Base-by-base conservation (phyloP, 164 flowering plant genomes). In the Macadamia integrifolia region DNA sequence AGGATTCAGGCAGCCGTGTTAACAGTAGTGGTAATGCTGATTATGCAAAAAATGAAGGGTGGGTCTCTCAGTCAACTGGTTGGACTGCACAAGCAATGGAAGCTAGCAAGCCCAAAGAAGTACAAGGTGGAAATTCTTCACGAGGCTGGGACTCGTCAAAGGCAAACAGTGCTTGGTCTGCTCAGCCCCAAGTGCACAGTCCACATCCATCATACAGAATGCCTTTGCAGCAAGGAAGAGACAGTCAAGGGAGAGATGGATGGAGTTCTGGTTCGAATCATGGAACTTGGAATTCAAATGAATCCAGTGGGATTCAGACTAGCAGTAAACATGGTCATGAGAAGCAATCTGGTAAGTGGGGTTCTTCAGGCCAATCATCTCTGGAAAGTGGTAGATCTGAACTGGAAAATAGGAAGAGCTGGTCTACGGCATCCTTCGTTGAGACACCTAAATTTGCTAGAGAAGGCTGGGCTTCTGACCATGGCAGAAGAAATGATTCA, bases 381-480 rank as follows among this genome's bases (percentile, higher is more conserved):
- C 4, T 80, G 80, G 83, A 58, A 56, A 64, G 58, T 61, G 17
- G 64, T 50, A 66, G 72, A 15, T 71, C 60, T 62, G 78, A 74
- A 10, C 40, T 2, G 5, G 40, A 35, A 35, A 35, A 35, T 35
- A 35, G 40, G 3, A 35, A 35, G 40, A 58, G 48, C 66, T 40
- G 49, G 52, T 15, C 62, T 53, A 44, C 67, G 65, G 66, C 85
- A 9, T 42, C 72, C 13, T 68, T 81, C 1, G 78, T 81, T 53
- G 85, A 77, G 68, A 57, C 65, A 40, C 69, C 80, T 1, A 81
- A 71, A 58, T 6, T 46, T 58, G 66, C 80, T 28, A 60, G 64
- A 35, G 80, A 78, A 48, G 62, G 65, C 3, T 80, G 80, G 83
- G 66, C 58, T 61, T 69, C 79, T 61, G 77, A 71, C 40, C 12